Base-by-base conservation (phyloP, 2,329 filamentous ascomycete species). In the Penicillium sp. region DNA sequence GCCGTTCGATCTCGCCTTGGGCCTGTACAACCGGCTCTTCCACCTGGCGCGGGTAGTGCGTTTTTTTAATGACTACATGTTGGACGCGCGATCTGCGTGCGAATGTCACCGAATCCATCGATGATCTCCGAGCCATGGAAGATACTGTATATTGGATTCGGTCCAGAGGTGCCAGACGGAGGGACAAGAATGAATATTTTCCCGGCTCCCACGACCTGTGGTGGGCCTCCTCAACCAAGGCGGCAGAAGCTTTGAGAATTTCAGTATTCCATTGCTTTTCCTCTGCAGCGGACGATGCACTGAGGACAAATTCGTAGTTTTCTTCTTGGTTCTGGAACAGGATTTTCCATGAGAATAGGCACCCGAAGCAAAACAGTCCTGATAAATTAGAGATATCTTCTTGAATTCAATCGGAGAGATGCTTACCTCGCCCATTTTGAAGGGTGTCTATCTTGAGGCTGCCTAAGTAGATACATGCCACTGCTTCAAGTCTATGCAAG, bases 321-420 rank as follows among this genome's bases (percentile, higher is more conserved):
- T 87, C 83, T 57, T 87, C 81, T 49, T 86, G 79, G 56, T 82
- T 81, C 65, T 93, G 85, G 62, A 97, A 96, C 2, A 89, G 78
- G 10, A 96, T 63, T 66, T 97, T 99, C 92, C 91, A 97, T 1
- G 90, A 93, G 67, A 88, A 88, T 0, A 88, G 84, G 0, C 88
- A 88, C 3, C 87, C 88, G 55, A 93, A 86, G 62, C 90, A 96
- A 75, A 92, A 89, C 7, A 97, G 67, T 0, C 89, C 90, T 95
- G 10, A 13, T 43, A 4, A 53, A 38, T 39, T 13, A 49, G 27
- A 52, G 31, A 46, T 16, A 30, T 22, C 11, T 27, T 16, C n/a
- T 37, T 7, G 16, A n/a, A 16, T 13, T 13, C 7, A 3, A 14
- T 44, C 11, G 40, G 66, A 34, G 66, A 59, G 4, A 14, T 22